Conservation (phyloP, 768 basidiomycete genomes). For the Leccinum subgranulosum region DNA sequence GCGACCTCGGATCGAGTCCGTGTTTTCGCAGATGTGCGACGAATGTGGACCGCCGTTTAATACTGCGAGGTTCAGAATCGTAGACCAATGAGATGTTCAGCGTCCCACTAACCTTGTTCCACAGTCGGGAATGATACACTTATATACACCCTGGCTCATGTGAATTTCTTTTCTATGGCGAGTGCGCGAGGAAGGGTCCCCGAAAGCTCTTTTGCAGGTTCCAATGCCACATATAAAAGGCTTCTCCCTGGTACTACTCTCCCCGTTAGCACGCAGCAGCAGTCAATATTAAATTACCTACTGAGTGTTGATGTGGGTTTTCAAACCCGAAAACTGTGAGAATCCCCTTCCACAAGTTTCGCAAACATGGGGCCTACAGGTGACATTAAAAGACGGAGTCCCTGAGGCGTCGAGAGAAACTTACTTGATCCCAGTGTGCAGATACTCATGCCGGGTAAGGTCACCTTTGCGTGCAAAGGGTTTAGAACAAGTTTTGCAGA, state of each 20-base stretch:
- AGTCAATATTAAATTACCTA: conserved; percentile 34
- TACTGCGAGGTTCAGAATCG: conserved; percentile 22
- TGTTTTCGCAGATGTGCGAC: conserved; percentile 54
- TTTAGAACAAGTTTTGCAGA: conserved; percentile 46
- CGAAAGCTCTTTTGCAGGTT: conserved; percentile 50
- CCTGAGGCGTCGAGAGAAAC: conserved; percentile 3
- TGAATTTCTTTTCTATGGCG: conserved; percentile 67
- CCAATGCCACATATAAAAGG: conserved; percentile 50
- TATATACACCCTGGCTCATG: conserved; percentile 37
- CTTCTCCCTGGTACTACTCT: conserved; percentile 45
- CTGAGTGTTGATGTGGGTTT: conserved; percentile 67
- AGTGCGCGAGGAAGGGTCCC: conserved; percentile 66
- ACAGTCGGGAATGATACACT: conserved; percentile 46
- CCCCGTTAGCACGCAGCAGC: conserved; percentile 6
- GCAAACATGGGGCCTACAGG: conserved; percentile 51
- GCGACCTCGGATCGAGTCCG: conserved; percentile 24
- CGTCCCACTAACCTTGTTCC: conserved; percentile 39
- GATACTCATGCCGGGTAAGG: conserved; percentile 50
- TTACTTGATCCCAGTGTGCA: conserved; percentile 53
- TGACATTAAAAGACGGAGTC: background rate
- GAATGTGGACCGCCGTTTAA: conserved; percentile 63
- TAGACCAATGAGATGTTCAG: background rate
- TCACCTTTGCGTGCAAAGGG: conserved; percentile 57
- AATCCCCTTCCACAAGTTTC: conserved; percentile 52
- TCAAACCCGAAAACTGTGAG: conserved; percentile 56